phyloP scores from a whole-genome alignment of 129 eudicot genomes.

The Ambrosia artemisiifolia region DNA sequence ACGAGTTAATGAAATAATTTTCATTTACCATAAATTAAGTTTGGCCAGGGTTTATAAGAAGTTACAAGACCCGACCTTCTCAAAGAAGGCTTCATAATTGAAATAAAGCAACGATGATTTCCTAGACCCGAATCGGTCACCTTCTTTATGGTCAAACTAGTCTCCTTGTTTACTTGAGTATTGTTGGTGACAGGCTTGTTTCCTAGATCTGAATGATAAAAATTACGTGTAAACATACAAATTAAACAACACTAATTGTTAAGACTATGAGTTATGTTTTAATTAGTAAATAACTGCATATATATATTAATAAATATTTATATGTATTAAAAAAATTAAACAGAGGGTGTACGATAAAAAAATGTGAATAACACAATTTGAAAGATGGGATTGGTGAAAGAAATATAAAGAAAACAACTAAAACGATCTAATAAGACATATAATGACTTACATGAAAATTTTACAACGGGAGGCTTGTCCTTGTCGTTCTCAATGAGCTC shows the following conservation, averaged over 20 bases:
- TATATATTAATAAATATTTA: no score
- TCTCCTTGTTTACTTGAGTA: background rate
- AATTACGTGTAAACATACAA: background rate
- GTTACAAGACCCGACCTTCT: constrained; percentile 2
- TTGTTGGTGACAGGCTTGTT: no score
- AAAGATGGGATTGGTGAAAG: no score
- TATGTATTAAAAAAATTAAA: no score
- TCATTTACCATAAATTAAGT: background rate
- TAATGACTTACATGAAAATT: background rate
- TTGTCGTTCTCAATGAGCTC: constrained; percentile 22
- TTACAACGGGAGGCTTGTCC: constrained; percentile 7
- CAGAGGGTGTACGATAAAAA: no score
- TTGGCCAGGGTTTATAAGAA: background rate
- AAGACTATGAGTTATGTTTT: no score
- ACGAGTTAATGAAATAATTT: background rate
- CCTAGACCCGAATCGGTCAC: background rate
- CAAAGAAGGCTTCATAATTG: background rate
- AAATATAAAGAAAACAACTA: no score
- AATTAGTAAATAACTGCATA: no score
- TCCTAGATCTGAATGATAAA: background rate
- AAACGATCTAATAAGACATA: no score
- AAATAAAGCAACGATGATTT: background rate
- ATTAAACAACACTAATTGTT: no score
- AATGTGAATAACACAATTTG: no score
- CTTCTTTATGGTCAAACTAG: background rate